Conservation (phyloP, 2,329 filamentous ascomycete species). For the Phyllosticta ampelicida region DNA sequence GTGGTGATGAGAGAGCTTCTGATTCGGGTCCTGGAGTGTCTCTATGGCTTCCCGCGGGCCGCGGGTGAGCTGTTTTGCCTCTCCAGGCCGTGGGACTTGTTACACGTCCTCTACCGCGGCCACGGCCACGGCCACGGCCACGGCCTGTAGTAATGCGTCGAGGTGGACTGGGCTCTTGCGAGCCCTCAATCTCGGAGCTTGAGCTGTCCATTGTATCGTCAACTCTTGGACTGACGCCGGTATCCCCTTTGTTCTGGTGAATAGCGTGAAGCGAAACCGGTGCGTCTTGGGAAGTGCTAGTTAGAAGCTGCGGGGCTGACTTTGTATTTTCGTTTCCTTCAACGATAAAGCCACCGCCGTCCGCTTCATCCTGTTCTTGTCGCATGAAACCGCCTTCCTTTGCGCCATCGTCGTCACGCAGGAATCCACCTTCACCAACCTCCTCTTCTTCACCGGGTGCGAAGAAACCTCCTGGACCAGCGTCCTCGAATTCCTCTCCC, state of each 20-base stretch:
- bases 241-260: slow-evolving; percentile 13
- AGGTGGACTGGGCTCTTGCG: not conserved
- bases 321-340: slow-evolving; percentile 17
- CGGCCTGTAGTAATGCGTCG: slow-evolving; percentile 7
- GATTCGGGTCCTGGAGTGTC: not conserved
- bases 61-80: not conserved
- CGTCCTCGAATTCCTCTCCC: slow-evolving; percentile 17
- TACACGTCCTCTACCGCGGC: slow-evolving; percentile 13
- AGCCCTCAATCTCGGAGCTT: not conserved
- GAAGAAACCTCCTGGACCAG: slow-evolving; percentile 34
- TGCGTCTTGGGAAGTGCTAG: slow-evolving; percentile 6
- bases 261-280: slow-evolving; percentile 28
- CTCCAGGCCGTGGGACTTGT: not conserved
- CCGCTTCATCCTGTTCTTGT: slow-evolving; percentile 26
- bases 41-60: not conserved
- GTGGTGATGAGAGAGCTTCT: not conserved
- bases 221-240: slow-evolving; percentile 8
- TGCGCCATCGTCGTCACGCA: slow-evolving; percentile 6
- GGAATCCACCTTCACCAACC: slow-evolving; percentile 13
- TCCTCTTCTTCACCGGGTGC: slow-evolving; percentile 20
- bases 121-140: slow-evolving; percentile 12
- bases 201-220: too few species aligned
- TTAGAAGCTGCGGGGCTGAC: slow-evolving; percentile 10
- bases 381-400: slow-evolving; percentile 26
- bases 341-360: slow-evolving; percentile 20